Evolutionary conservation across 78 protist genomes (phyloP), one percentile per base, ranked within the genome.

Genomic region (Tieghemostelium lacteum): DNA sequence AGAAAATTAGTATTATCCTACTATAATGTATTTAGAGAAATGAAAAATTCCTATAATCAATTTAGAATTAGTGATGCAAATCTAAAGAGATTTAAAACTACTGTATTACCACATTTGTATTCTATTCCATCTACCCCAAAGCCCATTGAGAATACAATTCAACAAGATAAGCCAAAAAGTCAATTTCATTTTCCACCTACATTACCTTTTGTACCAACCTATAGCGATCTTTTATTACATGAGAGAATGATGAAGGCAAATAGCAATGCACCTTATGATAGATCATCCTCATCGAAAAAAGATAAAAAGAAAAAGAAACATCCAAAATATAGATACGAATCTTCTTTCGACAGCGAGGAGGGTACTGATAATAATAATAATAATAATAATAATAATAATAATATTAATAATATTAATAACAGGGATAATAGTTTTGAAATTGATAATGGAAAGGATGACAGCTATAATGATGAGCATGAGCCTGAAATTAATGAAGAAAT

Each of bases 101-200:
- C 67, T 1, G 36, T 40, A 29, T 22, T 72, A 36, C 78, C 78
- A 4, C 37, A 72, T 55, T 55, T 72, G 40, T 72, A 54, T 36
- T 31, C 31, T 14, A 17, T 72, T 6, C 78, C 78, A 33, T 6
- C 19, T 12, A 20, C n/a, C 1, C 78, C 78, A 20, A 3, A 19
- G 19, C 37, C 62, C 3, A 52, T 72, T 14, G 39, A n/a, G 36
- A 39, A 34, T 20, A 61, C n/a, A n/a, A 33, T 31, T 3, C 31
- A 54, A 34, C 8, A 24, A 10, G 77, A 17, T 29, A 14, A 6
- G 7, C 49, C 24, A 20, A 14, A 3, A 5, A 33, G 37, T 14
- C 20, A 5, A 29, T 39, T 31, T 54, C 33, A 7, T 22, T n/a
- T 31, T 67, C 74, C 74, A 49, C 75, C 34, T 5, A 72, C 1